Evolutionary conservation across 2,329 filamentous ascomycete genomes (phyloP), one percentile per base, ranked within the genome.

Genomic region (Sporothrix inflata): DNA sequence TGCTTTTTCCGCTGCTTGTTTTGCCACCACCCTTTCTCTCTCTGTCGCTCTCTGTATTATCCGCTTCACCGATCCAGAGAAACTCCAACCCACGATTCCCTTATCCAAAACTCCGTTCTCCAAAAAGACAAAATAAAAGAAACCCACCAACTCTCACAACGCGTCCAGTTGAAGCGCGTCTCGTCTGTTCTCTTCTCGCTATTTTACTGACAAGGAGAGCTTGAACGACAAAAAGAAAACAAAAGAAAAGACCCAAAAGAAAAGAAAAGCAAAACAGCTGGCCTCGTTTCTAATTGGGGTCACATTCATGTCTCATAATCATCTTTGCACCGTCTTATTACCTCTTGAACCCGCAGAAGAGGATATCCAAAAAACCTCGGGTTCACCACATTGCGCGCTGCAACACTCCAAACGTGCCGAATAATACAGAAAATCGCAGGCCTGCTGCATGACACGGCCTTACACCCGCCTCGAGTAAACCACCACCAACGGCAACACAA

Each of bases 311-410:
- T 70, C 72, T 71, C 69, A 57, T 45, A 69, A 49, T 47, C 16
- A n/a, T 14, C 30, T 8, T 66, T 55, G 53, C 68, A 65, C 67
- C 19, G 16, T 61, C 55, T 55, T 51, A 30, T 55, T 51, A 30
- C 51, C 72, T 67, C 68, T 71, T n/a, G 73, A 73, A 65, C 69
- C 71, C 66, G 70, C 71, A 69, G 71, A 74, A 66, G 73, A 75
- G 55, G 72, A 72, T 24, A 24, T 67, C 9, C 34, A 34, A 45
- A 73, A 49, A 67, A 47, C 24, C 70, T 47, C 51, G 66, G 66
- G 53, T 24, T 61, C 49, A 67, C 69, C 14, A 45, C 47, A 42
- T 14, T 38, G n/a, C 65, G 19, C 40, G n/a, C 24, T 40, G 40
- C 71, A 69, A 30, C 30, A 67, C 16, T 24, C 21, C 34, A 66